Conservation (phyloP, 2,329 filamentous ascomycete genomes). For the Diaporthe citriasiana region DNA sequence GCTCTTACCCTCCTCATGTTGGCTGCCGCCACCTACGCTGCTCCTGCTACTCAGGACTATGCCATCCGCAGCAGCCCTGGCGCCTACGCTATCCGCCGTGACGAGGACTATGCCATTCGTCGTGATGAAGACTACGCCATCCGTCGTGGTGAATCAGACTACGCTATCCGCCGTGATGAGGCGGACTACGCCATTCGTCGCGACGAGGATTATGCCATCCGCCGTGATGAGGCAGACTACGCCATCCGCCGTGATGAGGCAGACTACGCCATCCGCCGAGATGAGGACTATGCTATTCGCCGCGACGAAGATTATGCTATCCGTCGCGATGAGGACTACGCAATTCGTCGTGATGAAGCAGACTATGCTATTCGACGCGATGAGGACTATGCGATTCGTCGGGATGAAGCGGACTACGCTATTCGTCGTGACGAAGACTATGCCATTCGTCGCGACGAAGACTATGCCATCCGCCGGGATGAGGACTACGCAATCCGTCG, state of each 20-base stretch:
- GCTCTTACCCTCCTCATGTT: neutral
- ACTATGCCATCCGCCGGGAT: neutral
- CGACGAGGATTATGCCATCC: slow-evolving; percentile 3
- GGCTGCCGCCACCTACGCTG: neutral
- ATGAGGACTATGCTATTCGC: neutral
- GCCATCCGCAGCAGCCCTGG: neutral
- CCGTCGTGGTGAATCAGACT: neutral
- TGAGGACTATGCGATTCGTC: neutral
- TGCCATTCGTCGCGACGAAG: neutral
- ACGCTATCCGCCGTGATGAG: neutral
- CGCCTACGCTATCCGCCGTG: neutral
- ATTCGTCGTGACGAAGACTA: slow-evolving; percentile 1
- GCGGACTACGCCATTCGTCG: neutral
- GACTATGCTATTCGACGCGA: neutral
- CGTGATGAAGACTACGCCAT: slow-evolving; percentile 4
- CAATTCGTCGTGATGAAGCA: neutral
- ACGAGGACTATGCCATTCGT: slow-evolving; percentile 1
- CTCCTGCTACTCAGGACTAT: neutral
- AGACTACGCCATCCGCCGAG: neutral
- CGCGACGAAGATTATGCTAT: neutral
- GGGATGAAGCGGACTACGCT: too few relatives aligned
- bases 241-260: neutral
- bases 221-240: neutral
- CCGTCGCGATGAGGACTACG: slow-evolving; percentile 4
- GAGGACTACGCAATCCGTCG: neutral